Evolutionary conservation across 192 early-diverging fungal species (phyloP), one percentile per base, ranked within the genome.

Genomic region (Podila clonocystis): DNA sequence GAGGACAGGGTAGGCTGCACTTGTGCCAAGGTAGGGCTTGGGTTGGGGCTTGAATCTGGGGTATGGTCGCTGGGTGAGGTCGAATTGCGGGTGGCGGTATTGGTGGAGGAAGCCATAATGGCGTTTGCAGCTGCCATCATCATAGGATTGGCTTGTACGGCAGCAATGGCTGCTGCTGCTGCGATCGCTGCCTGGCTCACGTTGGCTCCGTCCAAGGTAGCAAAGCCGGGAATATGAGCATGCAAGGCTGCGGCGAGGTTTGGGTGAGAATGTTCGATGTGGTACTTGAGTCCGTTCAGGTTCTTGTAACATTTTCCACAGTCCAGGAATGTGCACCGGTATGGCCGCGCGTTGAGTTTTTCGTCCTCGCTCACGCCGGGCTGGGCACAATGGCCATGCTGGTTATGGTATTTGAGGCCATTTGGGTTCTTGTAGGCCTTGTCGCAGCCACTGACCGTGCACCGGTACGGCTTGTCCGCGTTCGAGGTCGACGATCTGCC

Each of bases 361-460:
- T 93, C 93, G 45, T 90, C 88, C 11, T 88, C 87, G 11, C 75
- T 77, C 22, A 83, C 45, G 24, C 75, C 74, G 13, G 82, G 75
- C 71, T 91, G 92, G 34, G 86, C 87, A 82, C 94, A 94, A 75
- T 99, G 97, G 15, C 96, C 96, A 76, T 98, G 97, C 77, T 93
- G 87, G 82, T 95, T 92, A 83, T 99, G 97, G 88, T 99, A 99
- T 82, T 98, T 99, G 68, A 99, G 87, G 28, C 97, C 97, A 55
- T 97, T 97, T 13, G 97, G 97, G 82, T 99, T 99, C 86, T 99
- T 99, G 89, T 99, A 99, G 4, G 95, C 91, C 87, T 98, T 97
- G 64, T 88, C 89, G 84, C 97, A 98, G 13, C 95, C 94, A 28
- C 86, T 82, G 34, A 96, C 83, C 8, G 91, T 91, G 85, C 96